phyloP scores from a whole-genome alignment of 495 filamentous ascomycete genomes.

The Aspergillus bertholletiae region DNA sequence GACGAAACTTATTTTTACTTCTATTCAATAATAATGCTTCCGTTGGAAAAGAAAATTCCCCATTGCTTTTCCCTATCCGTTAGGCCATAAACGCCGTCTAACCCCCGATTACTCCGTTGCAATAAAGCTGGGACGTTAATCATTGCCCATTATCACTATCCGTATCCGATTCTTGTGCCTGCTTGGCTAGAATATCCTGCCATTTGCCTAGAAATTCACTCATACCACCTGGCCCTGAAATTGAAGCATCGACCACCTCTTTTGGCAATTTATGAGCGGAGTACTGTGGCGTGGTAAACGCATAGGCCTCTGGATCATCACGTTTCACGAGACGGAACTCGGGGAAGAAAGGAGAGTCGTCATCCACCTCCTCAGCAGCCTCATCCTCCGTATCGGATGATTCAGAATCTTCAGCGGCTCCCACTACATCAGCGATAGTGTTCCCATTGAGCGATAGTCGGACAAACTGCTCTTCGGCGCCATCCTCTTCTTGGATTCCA shows the following conservation, averaged over 20 bases:
- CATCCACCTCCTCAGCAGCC: constrained; percentile 43
- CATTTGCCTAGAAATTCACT: constrained; percentile 84
- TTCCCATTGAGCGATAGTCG: constrained; percentile 36
- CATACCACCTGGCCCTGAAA: constrained; percentile 63
- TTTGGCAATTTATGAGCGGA: constrained; percentile 93
- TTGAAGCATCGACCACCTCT: constrained; percentile 89
- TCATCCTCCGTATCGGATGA: constrained; percentile 28
- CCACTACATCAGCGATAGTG: constrained; percentile 8
- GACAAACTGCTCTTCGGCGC: constrained; percentile 32
- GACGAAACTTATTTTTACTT: too few species aligned
- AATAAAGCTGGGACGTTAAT: constrained; percentile 2
- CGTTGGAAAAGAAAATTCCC: not conserved
- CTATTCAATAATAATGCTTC: not conserved
- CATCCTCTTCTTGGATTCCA: constrained; percentile 32
- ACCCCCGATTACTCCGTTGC: not conserved
- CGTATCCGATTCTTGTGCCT: constrained; percentile 47
- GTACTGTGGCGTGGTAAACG: constrained; percentile 80
- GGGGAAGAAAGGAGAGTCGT: constrained; percentile 58
- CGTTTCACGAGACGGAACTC: constrained; percentile 79
- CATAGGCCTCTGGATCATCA: constrained; percentile 83
- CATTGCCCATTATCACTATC: constrained; percentile 39
- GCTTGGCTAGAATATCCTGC: constrained; percentile 69
- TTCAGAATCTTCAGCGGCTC: constrained; percentile 20
- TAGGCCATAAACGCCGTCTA: constrained; percentile 12
- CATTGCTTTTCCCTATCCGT: not conserved